A percentile compares a stretch with the other conserved stretches of the same genome.
Evolutionary conservation across 2,329 filamentous ascomycete genomes (phyloP).

Genomic region (Phymatotrichopsis omnivora): DNA sequence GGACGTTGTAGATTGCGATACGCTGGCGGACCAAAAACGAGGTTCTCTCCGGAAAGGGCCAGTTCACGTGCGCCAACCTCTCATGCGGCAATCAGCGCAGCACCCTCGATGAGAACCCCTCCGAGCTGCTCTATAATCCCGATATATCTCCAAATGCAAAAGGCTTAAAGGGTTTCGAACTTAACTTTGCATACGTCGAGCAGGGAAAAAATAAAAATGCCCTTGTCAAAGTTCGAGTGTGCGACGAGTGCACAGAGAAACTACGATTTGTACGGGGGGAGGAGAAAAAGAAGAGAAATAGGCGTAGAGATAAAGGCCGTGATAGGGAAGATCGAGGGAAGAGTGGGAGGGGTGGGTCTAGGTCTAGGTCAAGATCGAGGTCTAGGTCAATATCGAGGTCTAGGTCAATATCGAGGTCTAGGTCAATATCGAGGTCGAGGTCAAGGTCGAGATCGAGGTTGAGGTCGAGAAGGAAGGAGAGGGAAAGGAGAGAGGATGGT

Average conservation of each 20-base stretch:
- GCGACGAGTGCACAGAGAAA: constrained; percentile 28
- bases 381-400: background rate
- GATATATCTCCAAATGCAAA: no score
- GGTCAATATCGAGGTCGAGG: background rate
- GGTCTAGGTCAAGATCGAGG: constrained; percentile 6
- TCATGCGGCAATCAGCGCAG: constrained; percentile 26
- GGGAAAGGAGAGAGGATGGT: background rate
- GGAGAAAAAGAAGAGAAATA: constrained; percentile 10
- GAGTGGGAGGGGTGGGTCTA: background rate
- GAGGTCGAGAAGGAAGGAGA: constrained; percentile 7
- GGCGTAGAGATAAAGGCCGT: constrained; percentile 6
- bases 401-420: background rate
- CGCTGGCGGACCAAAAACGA: constrained; percentile 32
- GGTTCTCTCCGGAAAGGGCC: constrained; percentile 30
- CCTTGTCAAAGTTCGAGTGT: constrained; percentile 31
- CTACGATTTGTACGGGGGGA: constrained; percentile 20
- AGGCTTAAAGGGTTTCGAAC: constrained; percentile 27
- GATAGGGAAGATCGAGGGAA: constrained; percentile 5
- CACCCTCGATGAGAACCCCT: constrained; percentile 23
- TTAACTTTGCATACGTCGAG: constrained; percentile 31
- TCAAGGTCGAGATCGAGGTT: constrained; percentile 2
- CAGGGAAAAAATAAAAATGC: constrained; percentile 29
- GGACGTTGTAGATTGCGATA: constrained; percentile 28
- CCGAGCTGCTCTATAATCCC: no score
- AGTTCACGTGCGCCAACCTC: constrained; percentile 30